Base-by-base conservation (phyloP, 2,329 filamentous ascomycete genomes). In the Pseudogymnoascus sp. region DNA sequence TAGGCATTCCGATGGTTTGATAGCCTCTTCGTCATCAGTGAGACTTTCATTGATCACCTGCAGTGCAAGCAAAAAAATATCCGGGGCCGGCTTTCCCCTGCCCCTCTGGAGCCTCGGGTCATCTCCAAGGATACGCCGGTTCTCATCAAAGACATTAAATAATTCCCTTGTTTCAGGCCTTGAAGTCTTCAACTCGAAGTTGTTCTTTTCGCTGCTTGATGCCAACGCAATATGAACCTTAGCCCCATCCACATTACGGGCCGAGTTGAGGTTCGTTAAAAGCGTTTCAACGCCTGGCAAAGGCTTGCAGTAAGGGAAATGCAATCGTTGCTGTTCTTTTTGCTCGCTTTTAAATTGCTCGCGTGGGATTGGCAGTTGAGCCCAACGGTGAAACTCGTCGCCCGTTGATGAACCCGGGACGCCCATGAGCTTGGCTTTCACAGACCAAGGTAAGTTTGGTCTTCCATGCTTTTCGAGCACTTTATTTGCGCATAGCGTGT, bases 41-140 rank as follows among this genome's bases (percentile, higher is more conserved):
- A 95, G 77, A n/a, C 84, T 84, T 47, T 83, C 83, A 74, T 97
- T 97, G 72, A 97, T 87, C 2, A 86, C 89, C 74, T 89, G 80
- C 61, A 99, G 78, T 0, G 94, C 93, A 1, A 97, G 79, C 6
- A 95, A 76, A 74, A 95, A 97, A 66, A 99, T 99, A 75, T 99
- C 93, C 0, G 93, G 94, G 28, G 93, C 82, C 0, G 94, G 94
- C 75, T 99, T 99, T 11, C 94, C 94, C n/a, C 91, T 79, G 0
- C 93, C 93, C 2, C 80, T 74, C 0, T 82, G 77, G 66, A 99
- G 89, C 58, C 94, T 82, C 6, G 78, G 71, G 72, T 99, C 93
- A 70, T 99, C 94, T 8, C 94, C 94, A 0, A 95, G 77, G 0
- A 99, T 87, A 50, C 86, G 83, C 62, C 90, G 84, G n/a, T 86